A percentile compares a stretch with the other conserved stretches of the same genome.
Evolutionary conservation across 2,329 filamentous ascomycete genomes (phyloP).

Genomic region (Scortechinia acanthostroma): DNA sequence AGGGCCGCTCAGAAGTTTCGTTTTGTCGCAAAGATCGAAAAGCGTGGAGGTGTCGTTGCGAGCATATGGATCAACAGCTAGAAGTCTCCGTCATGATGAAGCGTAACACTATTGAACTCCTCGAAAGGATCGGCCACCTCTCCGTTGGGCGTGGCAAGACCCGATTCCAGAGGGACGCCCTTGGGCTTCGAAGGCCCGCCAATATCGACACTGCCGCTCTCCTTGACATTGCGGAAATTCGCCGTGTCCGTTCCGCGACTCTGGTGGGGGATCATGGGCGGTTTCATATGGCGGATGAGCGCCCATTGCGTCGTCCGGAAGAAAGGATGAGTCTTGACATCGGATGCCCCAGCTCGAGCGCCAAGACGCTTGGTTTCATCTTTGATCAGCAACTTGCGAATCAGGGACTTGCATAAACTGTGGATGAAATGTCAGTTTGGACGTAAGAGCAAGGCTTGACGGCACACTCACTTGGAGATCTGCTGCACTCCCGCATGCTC

Average conservation of each 20-base stretch:
- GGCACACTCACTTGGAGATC: conserved; percentile 71
- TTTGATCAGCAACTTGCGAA: conserved; percentile 94
- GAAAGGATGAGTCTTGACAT: conserved; percentile 93
- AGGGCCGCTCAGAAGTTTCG: no score
- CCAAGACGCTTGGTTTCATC: conserved; percentile 90
- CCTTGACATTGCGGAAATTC: conserved; percentile 97
- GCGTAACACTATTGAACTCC: conserved; percentile 95
- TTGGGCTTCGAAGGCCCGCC: conserved; percentile 45
- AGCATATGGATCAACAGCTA: background rate
- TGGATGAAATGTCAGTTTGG: conserved; percentile 20
- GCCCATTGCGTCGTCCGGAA: conserved; percentile 96
- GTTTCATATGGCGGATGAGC: conserved; percentile 92
- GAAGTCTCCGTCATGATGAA: conserved; percentile 92
- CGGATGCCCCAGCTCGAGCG: conserved; percentile 87
- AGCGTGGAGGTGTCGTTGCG: background rate
- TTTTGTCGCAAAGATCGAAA: no score
- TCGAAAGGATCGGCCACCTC: conserved; percentile 87
- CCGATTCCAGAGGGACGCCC: conserved; percentile 80
- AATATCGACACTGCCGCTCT: conserved; percentile 89
- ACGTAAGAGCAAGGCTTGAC: background rate
- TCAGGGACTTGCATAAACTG: conserved; percentile 91
- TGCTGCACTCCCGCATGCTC: conserved; percentile 65
- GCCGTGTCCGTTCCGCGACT: conserved; percentile 86
- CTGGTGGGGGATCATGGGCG: conserved; percentile 88
- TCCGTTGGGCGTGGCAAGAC: conserved; percentile 74